phyloP scores from a whole-genome alignment of 208 protist genomes.

The Leishmania turanica region DNA sequence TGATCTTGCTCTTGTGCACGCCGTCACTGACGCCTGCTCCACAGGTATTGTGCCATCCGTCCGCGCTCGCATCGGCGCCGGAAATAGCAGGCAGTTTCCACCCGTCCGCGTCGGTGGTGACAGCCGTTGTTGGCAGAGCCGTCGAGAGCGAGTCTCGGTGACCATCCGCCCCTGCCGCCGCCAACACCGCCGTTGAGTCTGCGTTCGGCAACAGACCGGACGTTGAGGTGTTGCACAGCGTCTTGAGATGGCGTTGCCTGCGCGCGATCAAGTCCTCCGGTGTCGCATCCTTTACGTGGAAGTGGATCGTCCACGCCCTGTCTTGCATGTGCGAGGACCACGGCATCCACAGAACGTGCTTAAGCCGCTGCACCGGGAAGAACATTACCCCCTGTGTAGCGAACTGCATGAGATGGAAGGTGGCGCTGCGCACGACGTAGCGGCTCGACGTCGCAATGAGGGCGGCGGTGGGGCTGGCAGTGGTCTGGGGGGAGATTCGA shows the following conservation, averaged over 20 bases:
- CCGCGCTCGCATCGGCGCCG: neutral
- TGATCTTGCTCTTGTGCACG: slow-evolving; percentile 10
- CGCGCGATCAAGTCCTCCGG: slow-evolving; percentile 16
- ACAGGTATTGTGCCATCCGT: neutral
- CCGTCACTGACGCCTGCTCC: neutral
- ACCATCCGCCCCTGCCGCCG: neutral
- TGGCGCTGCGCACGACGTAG: slow-evolving; percentile 49
- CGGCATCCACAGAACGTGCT: slow-evolving; percentile 53
- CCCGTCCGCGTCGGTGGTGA: neutral
- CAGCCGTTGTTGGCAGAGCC: neutral
- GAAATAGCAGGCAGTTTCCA: neutral
- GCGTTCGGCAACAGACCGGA: slow-evolving; percentile 1
- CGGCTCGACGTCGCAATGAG: slow-evolving; percentile 2
- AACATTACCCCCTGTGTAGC: slow-evolving; percentile 72
- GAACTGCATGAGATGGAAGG: slow-evolving; percentile 78
- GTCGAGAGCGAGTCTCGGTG: neutral
- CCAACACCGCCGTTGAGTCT: slow-evolving; percentile 6
- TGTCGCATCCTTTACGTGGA: slow-evolving; percentile 30
- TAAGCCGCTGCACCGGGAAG: slow-evolving; percentile 55
- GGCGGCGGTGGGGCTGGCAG: neutral
- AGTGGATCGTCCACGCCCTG: slow-evolving; percentile 57
- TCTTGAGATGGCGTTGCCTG: slow-evolving; percentile 23
- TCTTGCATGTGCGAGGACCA: slow-evolving; percentile 76
- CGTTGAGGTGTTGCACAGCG: slow-evolving; percentile 15
- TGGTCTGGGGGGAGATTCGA: neutral